Evolutionary conservation across 2,329 filamentous ascomycete species (phyloP).

Genomic region (Colletotrichum destructivum): DNA sequence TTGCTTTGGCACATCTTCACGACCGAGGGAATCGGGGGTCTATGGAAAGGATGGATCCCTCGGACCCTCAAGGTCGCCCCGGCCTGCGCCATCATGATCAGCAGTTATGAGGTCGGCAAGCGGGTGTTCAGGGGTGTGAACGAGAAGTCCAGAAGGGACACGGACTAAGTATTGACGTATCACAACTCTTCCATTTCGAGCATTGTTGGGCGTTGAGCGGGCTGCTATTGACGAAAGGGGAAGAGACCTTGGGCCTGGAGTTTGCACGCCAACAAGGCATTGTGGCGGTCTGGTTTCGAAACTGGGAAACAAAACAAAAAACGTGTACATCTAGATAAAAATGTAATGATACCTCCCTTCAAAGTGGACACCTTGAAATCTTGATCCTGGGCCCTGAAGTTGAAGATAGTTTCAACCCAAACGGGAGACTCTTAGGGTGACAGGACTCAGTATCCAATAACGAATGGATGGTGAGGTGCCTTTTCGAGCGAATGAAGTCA

Average conservation of each 20-base stretch:
- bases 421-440: background rate
- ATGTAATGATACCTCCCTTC: conserved; percentile 36
- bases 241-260: conserved; percentile 27
- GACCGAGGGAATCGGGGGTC: conserved; percentile 83
- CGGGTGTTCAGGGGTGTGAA: conserved; percentile 86
- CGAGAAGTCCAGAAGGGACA: conserved; percentile 54
- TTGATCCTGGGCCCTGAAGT: background rate
- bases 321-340: conserved; percentile 30
- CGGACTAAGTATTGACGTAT: conserved; percentile 22
- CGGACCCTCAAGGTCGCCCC: conserved; percentile 95
- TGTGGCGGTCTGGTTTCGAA: conserved; percentile 29
- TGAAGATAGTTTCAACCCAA: background rate
- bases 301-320: conserved; percentile 27
- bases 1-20: conserved; percentile 94
- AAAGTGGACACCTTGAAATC: background rate
- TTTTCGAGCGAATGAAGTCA: conserved; percentile 27
- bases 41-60: conserved; percentile 94
- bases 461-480: background rate
- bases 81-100: conserved; percentile 99
- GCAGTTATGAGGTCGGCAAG: conserved; percentile 96
- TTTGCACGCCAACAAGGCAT: conserved; percentile 32
- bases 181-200: conserved; percentile 27
- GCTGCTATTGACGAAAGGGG: conserved; percentile 22
- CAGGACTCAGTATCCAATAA: conserved; percentile 25
- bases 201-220: conserved; percentile 41